phyloP scores from a whole-genome alignment of 108 stramenopile genomes.

The Mediolabrus comicus region DNA sequence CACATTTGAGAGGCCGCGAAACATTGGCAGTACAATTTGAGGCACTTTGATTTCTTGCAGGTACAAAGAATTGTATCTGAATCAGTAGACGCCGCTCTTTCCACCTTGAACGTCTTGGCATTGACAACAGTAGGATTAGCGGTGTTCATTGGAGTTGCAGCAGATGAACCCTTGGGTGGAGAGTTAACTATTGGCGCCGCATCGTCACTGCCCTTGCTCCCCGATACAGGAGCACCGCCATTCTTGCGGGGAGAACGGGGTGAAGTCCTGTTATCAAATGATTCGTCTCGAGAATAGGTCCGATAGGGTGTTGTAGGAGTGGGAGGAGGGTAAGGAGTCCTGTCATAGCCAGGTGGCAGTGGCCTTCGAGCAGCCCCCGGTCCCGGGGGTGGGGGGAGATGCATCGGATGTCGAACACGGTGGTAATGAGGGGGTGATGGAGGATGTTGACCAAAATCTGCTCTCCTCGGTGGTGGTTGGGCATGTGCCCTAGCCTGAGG shows the following conservation, averaged over 20 bases:
- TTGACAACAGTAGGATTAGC: background rate
- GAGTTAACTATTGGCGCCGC: background rate
- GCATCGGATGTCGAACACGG: background rate
- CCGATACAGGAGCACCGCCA: too few species aligned
- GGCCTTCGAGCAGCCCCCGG: background rate
- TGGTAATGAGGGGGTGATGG: background rate
- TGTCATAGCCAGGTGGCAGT: background rate
- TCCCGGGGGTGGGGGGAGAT: background rate
- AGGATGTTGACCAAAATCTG: background rate
- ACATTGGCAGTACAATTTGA: conserved; percentile 98
- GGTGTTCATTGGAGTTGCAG: background rate
- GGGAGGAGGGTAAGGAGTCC: background rate
- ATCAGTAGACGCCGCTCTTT: background rate
- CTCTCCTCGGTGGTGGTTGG: too few species aligned
- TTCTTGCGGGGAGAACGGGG: background rate
- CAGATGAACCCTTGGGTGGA: background rate
- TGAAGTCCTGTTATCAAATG: background rate
- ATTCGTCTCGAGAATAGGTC: background rate
- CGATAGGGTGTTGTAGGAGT: background rate
- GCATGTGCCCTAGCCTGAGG: too few species aligned
- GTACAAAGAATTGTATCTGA: conserved; percentile 73
- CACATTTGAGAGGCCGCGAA: conserved; percentile 82
- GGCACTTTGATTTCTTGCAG: conserved; percentile 95
- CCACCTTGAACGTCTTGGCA: background rate
- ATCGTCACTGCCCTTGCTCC: too few species aligned